Evolutionary conservation across 1,284 basidiomycete genomes (phyloP).

Genomic region (Ganoderma meredithae): DNA sequence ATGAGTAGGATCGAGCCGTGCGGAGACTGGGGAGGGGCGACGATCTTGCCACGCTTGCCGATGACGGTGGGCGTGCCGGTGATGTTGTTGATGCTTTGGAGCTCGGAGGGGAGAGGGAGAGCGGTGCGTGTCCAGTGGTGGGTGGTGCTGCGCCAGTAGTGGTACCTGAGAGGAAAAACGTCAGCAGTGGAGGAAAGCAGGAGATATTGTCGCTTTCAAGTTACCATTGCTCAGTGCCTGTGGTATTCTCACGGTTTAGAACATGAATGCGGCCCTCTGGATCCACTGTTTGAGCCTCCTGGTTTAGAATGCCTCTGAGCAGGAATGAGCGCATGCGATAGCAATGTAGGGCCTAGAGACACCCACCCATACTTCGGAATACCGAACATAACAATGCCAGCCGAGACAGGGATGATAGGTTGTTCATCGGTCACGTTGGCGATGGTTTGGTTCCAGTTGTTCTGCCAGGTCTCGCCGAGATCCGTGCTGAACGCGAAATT

Average conservation of each 20-base stretch:
- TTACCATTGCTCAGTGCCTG: conserved; percentile 48
- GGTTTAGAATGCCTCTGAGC: conserved; percentile 51
- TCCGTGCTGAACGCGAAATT: conserved; percentile 47
- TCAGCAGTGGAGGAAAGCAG: background rate
- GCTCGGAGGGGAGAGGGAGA: conserved; percentile 40
- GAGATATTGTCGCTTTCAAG: conserved; percentile 9
- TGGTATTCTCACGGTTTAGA: conserved; percentile 52
- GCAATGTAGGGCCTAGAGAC: conserved; percentile 1
- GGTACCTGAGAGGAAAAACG: conserved; percentile 41
- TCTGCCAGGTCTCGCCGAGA: conserved; percentile 46
- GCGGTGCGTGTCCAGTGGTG: conserved; percentile 48
- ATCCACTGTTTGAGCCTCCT: conserved; percentile 52
- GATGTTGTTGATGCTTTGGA: conserved; percentile 45
- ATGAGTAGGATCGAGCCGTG: conserved; percentile 42
- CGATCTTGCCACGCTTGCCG: conserved; percentile 52
- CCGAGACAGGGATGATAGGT: conserved; percentile 47
- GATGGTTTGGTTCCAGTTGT: conserved; percentile 49
- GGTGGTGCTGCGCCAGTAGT: conserved; percentile 50
- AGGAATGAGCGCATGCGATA: background rate
- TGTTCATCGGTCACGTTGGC: conserved; percentile 37
- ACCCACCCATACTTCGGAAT: conserved; percentile 51
- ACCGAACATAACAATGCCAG: conserved; percentile 49
- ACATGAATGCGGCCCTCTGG: conserved; percentile 48
- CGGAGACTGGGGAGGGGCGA: conserved; percentile 35
- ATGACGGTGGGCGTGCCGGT: conserved; percentile 50